phyloP scores from a whole-genome alignment of 495 filamentous ascomycete genomes.

The Zalerion maritima region DNA sequence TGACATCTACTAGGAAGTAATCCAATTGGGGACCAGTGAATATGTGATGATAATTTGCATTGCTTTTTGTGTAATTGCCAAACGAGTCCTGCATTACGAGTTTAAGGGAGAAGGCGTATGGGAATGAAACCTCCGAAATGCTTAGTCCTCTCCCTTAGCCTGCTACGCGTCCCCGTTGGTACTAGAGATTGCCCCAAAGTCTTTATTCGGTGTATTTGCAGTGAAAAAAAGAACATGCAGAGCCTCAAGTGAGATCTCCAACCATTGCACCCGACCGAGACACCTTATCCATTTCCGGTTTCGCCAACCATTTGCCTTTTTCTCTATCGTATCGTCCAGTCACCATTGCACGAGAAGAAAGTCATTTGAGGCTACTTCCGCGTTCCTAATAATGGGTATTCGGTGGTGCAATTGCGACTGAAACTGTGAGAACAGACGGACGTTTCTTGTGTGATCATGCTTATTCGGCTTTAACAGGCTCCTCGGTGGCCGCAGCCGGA shows the following conservation, averaged over 20 bases:
- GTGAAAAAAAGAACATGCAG: constrained; percentile 33
- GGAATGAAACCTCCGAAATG: constrained; percentile 30
- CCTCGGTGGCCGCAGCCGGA: constrained; percentile 27
- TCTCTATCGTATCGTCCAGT: too few species aligned
- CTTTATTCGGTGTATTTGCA: constrained; percentile 31
- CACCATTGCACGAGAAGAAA: too few species aligned
- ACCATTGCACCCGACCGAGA: constrained; percentile 39
- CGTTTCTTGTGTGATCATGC: too few species aligned
- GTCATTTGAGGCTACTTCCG: too few species aligned
- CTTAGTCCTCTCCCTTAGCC: constrained; percentile 23
- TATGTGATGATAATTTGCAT: too few species aligned
- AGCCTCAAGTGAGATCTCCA: constrained; percentile 29
- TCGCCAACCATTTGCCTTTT: too few species aligned
- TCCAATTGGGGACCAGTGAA: too few species aligned
- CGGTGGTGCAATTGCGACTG: too few species aligned
- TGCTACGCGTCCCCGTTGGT: constrained; percentile 24
- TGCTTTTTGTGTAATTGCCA: too few species aligned
- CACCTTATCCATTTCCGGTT: constrained; percentile 36
- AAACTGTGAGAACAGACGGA: too few species aligned
- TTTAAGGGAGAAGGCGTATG: constrained; percentile 34
- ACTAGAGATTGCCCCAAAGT: constrained; percentile 20
- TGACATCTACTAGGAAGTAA: too few species aligned
- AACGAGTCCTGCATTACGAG: constrained; percentile 29
- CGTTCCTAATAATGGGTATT: too few species aligned
- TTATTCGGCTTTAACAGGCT: constrained; percentile 39